A percentile compares a stretch with the other conserved stretches of the same genome.
Conservation (phyloP, 352 stramenopile species). For the Globisporangium spinosum region DNA sequence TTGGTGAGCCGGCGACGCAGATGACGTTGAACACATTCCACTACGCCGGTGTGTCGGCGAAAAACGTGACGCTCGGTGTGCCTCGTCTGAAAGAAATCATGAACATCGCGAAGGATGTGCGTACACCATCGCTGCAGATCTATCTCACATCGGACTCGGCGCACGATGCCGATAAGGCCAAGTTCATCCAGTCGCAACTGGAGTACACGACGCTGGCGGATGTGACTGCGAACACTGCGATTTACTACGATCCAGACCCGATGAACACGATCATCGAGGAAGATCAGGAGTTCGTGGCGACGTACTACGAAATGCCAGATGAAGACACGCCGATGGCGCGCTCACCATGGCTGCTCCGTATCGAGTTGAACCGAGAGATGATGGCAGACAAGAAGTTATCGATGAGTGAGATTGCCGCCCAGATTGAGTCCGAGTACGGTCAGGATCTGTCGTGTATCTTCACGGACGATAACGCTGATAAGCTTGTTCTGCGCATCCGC, state of each 20-base stretch:
- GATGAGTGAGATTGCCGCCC: conserved; percentile 95
- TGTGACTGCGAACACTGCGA: conserved; percentile 95
- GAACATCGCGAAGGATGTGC: conserved; percentile 97
- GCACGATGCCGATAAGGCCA: conserved; percentile 84
- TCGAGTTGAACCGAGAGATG: conserved; percentile 97
- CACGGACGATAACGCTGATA: conserved; percentile 97
- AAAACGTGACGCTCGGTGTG: conserved; percentile 99
- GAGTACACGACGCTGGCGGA: conserved; percentile 98
- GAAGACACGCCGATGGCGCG: conserved; percentile 93
- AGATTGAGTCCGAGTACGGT: conserved; percentile 95
- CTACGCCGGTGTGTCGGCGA: conserved; percentile 97
- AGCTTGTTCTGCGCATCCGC: conserved; percentile 95
- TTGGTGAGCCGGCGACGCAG: conserved; percentile 99
- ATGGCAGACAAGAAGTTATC: conserved; percentile 97
- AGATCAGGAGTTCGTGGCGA: conserved; percentile 97
- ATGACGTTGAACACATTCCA: conserved; percentile 99
- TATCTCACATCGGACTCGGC: conserved; percentile 90
- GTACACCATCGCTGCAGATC: conserved; percentile 96
- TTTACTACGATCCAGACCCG: conserved; percentile 98
- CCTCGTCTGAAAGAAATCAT: conserved; percentile 99
- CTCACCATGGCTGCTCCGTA: conserved; percentile 97
- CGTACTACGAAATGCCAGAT: conserved; percentile 97
- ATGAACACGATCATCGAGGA: conserved; percentile 95
- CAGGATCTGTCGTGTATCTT: conserved; percentile 96
- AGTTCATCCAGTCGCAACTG: conserved; percentile 91